Evolutionary conservation across 192 early-diverging fungal species (phyloP).

Genomic region (Thamnidium elegans): DNA sequence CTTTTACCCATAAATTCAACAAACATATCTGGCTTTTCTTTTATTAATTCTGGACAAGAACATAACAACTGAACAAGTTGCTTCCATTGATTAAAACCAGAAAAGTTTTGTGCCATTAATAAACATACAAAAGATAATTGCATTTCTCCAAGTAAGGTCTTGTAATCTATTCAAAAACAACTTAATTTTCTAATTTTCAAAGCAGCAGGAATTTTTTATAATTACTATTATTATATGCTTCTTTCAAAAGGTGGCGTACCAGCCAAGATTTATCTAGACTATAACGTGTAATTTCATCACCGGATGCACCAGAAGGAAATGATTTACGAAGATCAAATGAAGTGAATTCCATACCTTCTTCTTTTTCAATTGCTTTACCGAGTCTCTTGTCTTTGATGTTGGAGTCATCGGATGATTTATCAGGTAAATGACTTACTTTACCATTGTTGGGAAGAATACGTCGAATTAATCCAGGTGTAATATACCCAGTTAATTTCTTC

Average conservation of each 20-base stretch:
- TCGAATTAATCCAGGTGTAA: constrained; percentile 42
- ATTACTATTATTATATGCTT: constrained; percentile 47
- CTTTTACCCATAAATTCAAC: constrained; percentile 51
- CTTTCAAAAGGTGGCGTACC: constrained; percentile 50
- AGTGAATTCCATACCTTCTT: constrained; percentile 57
- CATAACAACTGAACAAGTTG: constrained; percentile 68
- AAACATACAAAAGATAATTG: constrained; percentile 80
- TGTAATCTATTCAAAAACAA: constrained; percentile 34
- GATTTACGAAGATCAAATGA: constrained; percentile 78
- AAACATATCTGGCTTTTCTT: constrained; percentile 45
- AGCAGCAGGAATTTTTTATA: not conserved
- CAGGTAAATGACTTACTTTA: constrained; percentile 34
- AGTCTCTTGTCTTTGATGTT: constrained; percentile 11
- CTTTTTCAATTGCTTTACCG: constrained; percentile 21
- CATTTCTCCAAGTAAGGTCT: constrained; percentile 71
- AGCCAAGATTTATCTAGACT: constrained; percentile 91
- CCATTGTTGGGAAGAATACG: constrained; percentile 34
- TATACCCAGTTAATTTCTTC: constrained; percentile 69
- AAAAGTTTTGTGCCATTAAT: constrained; percentile 76
- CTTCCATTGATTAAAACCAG: constrained; percentile 90
- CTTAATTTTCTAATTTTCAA: not conserved
- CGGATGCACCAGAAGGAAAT: constrained; percentile 69
- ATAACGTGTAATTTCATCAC: constrained; percentile 68
- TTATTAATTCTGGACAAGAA: constrained; percentile 58
- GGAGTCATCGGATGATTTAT: constrained; percentile 4